These are phyloP conservation scores for Sporodiniella umbellata DNA, from an alignment of 371 early-diverging fungal species.

Conservation along the genomic window DNA sequence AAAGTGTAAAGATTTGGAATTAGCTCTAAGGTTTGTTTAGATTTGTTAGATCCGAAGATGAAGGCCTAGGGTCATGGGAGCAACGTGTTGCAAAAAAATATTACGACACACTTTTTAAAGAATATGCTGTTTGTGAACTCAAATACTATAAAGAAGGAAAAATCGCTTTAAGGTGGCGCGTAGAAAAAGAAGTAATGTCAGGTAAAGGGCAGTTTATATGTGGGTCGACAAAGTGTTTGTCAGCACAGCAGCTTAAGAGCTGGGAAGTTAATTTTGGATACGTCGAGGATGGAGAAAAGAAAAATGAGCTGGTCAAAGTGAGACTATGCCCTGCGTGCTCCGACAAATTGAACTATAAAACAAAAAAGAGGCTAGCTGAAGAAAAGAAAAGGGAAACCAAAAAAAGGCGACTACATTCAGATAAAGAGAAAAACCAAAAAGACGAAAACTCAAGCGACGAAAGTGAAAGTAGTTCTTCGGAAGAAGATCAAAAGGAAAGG, in stretches of 20 bases:
- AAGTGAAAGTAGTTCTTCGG: background rate
- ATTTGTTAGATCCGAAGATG: slow-evolving; percentile 36
- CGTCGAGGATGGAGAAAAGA: slow-evolving; percentile 63
- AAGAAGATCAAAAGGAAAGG: slow-evolving; percentile 7
- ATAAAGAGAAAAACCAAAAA: slow-evolving; percentile 9
- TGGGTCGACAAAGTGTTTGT: slow-evolving; percentile 58
- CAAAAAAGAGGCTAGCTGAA: slow-evolving; percentile 28
- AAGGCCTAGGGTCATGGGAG: slow-evolving; percentile 64
- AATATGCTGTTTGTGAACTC: slow-evolving; percentile 80
- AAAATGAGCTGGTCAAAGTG: slow-evolving; percentile 81
- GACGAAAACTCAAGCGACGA: background rate
- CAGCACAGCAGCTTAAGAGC: slow-evolving; percentile 45
- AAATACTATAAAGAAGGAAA: slow-evolving; percentile 71
- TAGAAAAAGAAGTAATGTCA: slow-evolving; percentile 67
- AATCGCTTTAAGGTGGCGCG: slow-evolving; percentile 84
- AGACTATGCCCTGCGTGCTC: slow-evolving; percentile 73
- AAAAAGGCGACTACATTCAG: slow-evolving; percentile 3
- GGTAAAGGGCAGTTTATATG: slow-evolving; percentile 82
- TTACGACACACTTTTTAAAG: slow-evolving; percentile 82
- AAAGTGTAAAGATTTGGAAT: background rate
- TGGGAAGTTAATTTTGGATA: slow-evolving; percentile 91
- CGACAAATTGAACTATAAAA: slow-evolving; percentile 38
- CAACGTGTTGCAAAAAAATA: slow-evolving; percentile 80
- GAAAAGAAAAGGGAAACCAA: slow-evolving; percentile 1
- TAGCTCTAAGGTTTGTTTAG: too few relatives aligned